Base-by-base conservation (phyloP, 75 land plant species). In the Picea sitchensis region DNA sequence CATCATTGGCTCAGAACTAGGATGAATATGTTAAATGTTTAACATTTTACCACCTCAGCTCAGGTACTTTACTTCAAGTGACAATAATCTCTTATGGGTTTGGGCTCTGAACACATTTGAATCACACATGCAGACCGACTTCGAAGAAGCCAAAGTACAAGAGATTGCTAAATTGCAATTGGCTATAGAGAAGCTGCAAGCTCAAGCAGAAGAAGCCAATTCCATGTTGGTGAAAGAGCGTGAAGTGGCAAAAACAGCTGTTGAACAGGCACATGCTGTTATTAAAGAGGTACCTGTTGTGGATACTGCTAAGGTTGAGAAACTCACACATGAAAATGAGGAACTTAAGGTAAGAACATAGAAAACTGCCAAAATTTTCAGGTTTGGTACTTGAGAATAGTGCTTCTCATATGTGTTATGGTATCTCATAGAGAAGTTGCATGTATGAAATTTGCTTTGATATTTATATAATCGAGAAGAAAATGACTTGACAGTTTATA, bases 71-170 rank as follows among this genome's bases (percentile, higher is more conserved):
- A 13, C 77, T n/a, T 76, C 32, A 76, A 51, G 60, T 59, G 34
- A 47, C 51, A 41, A 41, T 71, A 71, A 38, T 71, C 56, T 71
- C 56, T 12, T n/a, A 20, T 71, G 51, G 36, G n/a, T 36, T 9
- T 2, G 41, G 44, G 44, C 74, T 71, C 56, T 51, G 56, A 51
- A 51, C 56, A 18, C n/a, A 71, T 44, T 71, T 44, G 51, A 71
- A 58, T 72, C n/a, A 57, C 12, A 13, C 36, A 59, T 86, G 69
- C 85, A 96, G 98, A 88, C 80, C 73, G 97, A 96, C 76, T 38
- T 92, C 65, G 98, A 96, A 76, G 97, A 96, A 85, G 91, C 91
- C 8, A 96, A 94, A 80, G 78, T 81, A 3, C 97, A 92, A 78
- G 98, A 96, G 79, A 89, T 94, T 63, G 75, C 89, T 23, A 94